Conservation (phyloP, 2,329 filamentous ascomycete genomes). For the Fusarium sp. region DNA sequence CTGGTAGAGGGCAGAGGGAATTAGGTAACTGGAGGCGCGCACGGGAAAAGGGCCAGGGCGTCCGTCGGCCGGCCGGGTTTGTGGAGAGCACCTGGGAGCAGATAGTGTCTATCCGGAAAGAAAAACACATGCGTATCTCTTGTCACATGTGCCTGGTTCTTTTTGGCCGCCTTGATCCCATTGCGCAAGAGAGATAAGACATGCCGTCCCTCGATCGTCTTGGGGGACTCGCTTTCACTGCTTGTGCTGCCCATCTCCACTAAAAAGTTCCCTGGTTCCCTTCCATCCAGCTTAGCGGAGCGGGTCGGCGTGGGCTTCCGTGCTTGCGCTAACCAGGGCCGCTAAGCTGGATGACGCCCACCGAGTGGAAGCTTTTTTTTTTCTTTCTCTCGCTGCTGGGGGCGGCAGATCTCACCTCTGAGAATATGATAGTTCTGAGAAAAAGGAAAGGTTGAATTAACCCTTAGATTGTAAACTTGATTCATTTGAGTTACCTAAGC, state of each 20-base stretch:
- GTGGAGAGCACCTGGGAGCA: constrained; percentile 13
- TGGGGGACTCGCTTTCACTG: constrained; percentile 5
- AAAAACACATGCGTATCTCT: constrained; percentile 23
- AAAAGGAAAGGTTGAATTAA: too few relatives aligned
- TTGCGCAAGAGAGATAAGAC: constrained; percentile 32
- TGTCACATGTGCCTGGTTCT: constrained; percentile 7
- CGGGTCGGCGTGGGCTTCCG: constrained; percentile 42
- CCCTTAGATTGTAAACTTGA: too few relatives aligned
- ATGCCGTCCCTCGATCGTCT: constrained; percentile 32
- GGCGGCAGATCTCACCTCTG: constrained; percentile 25
- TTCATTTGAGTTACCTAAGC: too few relatives aligned
- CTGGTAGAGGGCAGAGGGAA: constrained; percentile 34
- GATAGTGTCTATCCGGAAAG: constrained; percentile 14
- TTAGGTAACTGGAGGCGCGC: constrained; percentile 44
- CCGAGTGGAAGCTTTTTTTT: constrained; percentile 20
- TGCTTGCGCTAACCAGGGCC: constrained; percentile 30
- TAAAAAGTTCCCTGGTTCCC: constrained; percentile 43
- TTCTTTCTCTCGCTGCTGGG: background rate
- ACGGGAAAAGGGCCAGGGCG: constrained; percentile 28
- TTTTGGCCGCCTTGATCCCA: constrained; percentile 3
- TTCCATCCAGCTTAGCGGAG: constrained; percentile 34
- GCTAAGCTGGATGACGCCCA: constrained; percentile 44
- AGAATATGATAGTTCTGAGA: too few relatives aligned
- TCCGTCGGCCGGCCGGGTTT: constrained; percentile 37
- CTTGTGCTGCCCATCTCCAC: constrained; percentile 23